Base-by-base conservation (phyloP, 164 flowering plant genomes). In the Annona squamosa region DNA sequence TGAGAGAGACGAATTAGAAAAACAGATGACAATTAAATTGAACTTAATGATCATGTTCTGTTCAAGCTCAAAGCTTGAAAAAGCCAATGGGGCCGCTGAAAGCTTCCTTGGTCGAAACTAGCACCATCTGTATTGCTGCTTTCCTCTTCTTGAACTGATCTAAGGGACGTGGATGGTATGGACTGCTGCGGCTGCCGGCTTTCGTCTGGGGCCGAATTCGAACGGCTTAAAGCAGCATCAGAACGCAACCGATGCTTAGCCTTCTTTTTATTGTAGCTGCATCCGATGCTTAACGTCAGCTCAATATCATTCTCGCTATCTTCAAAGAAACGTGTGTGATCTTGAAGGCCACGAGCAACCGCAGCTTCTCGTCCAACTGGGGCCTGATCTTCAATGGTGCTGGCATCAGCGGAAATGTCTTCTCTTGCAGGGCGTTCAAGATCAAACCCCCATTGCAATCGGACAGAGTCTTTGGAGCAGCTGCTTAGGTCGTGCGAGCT, bases 281-380 rank as follows among this genome's bases (percentile, higher is more conserved):
- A 77, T 71, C 92, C 90, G 68, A 87, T 83, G 77, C 92, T 87
- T 45, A 89, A 77, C 52, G 90, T 86, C 70, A 90, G 81, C 74
- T 90, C 96, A 13, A 90, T 77, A 4, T 89, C 87, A 13, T 75
- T 56, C 42, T 80, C 89, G 59, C 72, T 82, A 18, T 79, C 81
- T 5, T 19, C 52, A 17, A 59, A 41, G 48, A 52, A 43, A 69
- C 7, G 41, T 45, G 70, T 26, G 37, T 26, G 67, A 42, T 70
- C 62, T 10, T 41, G 62, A 26, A 69, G 70, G 41, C 65, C 77
- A 45, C 42, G 57, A 3, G 18, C 62, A 41, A 26, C 63, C 73
- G 70, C 37, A 4, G 72, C 37, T 48, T 62, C 74, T 13, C 47
- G n/a, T 46, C 67, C 64, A 64, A 78, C 65, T 5, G 79, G 72